Conservation (phyloP, 2,329 filamentous ascomycete species). For the Trichoderma arundinaceum region DNA sequence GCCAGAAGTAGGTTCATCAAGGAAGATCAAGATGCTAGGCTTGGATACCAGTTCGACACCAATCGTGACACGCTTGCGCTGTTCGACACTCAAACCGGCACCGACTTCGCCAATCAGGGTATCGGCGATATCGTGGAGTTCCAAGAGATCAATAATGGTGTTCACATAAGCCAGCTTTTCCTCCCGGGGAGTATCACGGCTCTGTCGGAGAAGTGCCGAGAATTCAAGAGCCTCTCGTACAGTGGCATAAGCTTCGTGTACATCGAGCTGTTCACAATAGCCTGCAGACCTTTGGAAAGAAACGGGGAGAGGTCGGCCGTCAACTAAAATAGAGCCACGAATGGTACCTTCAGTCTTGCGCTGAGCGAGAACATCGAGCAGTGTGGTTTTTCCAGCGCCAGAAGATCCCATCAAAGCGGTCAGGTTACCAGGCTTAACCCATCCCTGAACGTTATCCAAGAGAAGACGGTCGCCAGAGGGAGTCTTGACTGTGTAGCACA, state of each 20-base stretch:
- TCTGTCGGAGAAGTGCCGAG: slow-evolving; percentile 72
- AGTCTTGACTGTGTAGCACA: slow-evolving; percentile 71
- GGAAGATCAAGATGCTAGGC: slow-evolving; percentile 63
- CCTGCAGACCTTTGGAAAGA: slow-evolving; percentile 81
- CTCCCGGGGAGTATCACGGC: slow-evolving; percentile 62
- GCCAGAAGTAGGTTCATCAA: slow-evolving; percentile 68
- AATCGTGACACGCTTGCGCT: slow-evolving; percentile 63
- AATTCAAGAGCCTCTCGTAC: slow-evolving; percentile 70
- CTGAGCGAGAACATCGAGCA: slow-evolving; percentile 81
- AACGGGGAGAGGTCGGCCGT: slow-evolving; percentile 71
- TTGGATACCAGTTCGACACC: slow-evolving; percentile 67
- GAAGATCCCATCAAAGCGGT: slow-evolving; percentile 82
- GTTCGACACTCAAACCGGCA: slow-evolving; percentile 57
- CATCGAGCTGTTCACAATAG: slow-evolving; percentile 81
- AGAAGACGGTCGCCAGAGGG: slow-evolving; percentile 67
- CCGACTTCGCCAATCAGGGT: slow-evolving; percentile 59
- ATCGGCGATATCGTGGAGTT: slow-evolving; percentile 55
- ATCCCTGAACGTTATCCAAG: slow-evolving; percentile 80
- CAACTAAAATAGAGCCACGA: slow-evolving; percentile 74
- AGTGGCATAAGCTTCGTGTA: slow-evolving; percentile 74
- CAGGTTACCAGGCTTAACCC: slow-evolving; percentile 79
- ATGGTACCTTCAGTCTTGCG: slow-evolving; percentile 80
- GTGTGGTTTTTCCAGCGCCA: slow-evolving; percentile 84
- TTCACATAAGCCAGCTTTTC: slow-evolving; percentile 80
- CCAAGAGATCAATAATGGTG: slow-evolving; percentile 72